Base-by-base conservation (phyloP, 768 basidiomycete species). In the Trametes cingulata region DNA sequence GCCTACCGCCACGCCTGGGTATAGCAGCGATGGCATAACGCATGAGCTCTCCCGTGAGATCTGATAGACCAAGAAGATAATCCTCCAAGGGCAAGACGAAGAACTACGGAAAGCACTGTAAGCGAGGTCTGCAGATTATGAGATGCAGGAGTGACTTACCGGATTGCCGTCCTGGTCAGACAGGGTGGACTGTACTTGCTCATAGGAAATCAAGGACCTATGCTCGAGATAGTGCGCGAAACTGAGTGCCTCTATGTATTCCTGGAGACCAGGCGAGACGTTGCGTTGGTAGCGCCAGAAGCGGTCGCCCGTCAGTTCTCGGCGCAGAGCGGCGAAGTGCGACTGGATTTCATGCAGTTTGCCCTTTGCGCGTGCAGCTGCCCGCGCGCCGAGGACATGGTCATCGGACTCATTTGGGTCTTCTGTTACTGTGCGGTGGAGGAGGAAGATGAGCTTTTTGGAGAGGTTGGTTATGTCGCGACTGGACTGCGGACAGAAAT, bases 11-110 rank as follows among this genome's bases (percentile, higher is more conserved):
- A 46, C 82, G 82, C 15, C 80, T 82, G 2, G 85, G 76, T 41
- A 94, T 84, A 46, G 90, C 84, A 46, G 93, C 91, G 60, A 98
- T 96, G 12, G 93, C 94, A 63, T 88, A 90, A 35, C 96, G 84
- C 97, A 98, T 98, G 24, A 98, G 83, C 74, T 99, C 97, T 43
- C 97, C 97, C 0, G 94, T 97, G 20, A 99, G 80, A 74, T 99
- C 97, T 7, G 93, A 91, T 27, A 98, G 75, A 6, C 97, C 97
- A 2, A 98, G 83, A 14, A 98, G 77, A 69, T 97, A 98, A 70
- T 98, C 95, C 40, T 89, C 85, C 35, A 85, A 70, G 9, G 92
- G 81, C 33, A 95, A 70, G 3, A 86, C 83, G 66, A 95, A 89
- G 64, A 83, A 90, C 95, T 96, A 71, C 19, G 52, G 13, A 40